These are phyloP conservation scores for Stereum hirsutum DNA, from an alignment of 1,284 basidiomycete species.

Conservation along the genomic window DNA sequence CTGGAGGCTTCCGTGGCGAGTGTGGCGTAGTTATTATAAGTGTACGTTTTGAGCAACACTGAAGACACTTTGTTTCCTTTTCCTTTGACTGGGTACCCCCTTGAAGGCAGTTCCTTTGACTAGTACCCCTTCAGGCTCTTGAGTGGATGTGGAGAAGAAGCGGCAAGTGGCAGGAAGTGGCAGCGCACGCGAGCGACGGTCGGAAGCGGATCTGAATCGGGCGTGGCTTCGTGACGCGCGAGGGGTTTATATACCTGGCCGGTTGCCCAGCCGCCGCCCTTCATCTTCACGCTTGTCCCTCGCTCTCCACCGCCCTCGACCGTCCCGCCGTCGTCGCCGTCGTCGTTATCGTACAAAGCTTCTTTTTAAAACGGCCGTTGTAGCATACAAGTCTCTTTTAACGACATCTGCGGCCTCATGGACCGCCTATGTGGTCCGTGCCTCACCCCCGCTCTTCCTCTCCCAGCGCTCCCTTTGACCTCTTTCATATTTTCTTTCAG, in stretches of 20 bases:
- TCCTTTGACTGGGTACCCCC: too few relatives aligned
- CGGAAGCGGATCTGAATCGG: too few relatives aligned
- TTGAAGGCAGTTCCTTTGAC: too few relatives aligned
- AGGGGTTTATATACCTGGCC: too few relatives aligned
- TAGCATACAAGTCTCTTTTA: neutral
- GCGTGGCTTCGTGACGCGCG: too few relatives aligned
- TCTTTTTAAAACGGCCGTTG: too few relatives aligned
- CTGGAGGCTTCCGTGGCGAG: constrained; percentile 82
- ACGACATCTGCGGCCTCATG: constrained; percentile 5
- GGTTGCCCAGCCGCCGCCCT: neutral
- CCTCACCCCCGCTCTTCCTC: constrained; percentile 2
- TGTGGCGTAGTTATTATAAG: constrained; percentile 71
- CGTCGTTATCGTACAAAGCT: neutral
- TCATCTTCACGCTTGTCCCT: neutral
- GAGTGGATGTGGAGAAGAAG: too few relatives aligned
- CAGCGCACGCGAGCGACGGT: too few relatives aligned
- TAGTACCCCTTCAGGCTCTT: too few relatives aligned
- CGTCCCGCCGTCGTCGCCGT: neutral
- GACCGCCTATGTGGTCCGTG: constrained; percentile 14
- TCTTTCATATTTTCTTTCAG: constrained; percentile 28
- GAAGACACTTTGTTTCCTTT: too few relatives aligned
- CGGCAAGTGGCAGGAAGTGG: too few relatives aligned
- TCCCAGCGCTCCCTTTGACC: constrained; percentile 6
- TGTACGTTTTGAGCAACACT: constrained; percentile 36
- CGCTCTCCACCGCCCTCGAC: neutral